Conservation (phyloP, 176 grass and related monocot species). For the Echinochloa phyllopogon region DNA sequence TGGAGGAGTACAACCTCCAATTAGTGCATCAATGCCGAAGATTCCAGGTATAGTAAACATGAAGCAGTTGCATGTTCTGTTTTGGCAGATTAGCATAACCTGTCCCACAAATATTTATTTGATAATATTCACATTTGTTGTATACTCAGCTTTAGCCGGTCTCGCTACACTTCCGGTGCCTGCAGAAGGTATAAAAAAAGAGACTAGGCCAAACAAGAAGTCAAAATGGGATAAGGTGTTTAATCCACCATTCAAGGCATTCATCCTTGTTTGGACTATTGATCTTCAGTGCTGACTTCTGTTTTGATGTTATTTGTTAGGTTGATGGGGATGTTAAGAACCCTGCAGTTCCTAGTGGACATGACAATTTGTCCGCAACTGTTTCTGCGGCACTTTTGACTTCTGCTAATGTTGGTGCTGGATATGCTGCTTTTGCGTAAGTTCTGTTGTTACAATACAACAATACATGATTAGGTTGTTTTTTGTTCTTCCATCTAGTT, state of each 20-base stretch:
- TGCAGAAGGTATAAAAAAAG: slow-evolving; percentile 61
- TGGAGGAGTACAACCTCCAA: slow-evolving; percentile 62
- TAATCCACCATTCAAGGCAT: slow-evolving; percentile 12
- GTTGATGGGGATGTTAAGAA: slow-evolving; percentile 80
- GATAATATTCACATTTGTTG: not conserved
- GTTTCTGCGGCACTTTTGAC: slow-evolving; percentile 58
- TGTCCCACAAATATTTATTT: not conserved
- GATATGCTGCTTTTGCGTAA: slow-evolving; percentile 97
- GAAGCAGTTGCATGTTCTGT: not conserved
- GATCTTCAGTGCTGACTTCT: slow-evolving; percentile 28
- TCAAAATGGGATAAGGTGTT: slow-evolving; percentile 99
- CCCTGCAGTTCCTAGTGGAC: slow-evolving; percentile 52
- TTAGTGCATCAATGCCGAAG: slow-evolving; percentile 56
- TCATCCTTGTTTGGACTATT: slow-evolving; percentile 28
- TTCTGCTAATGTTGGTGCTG: slow-evolving; percentile 77
- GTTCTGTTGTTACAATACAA: slow-evolving; percentile 42
- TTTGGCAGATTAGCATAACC: slow-evolving; percentile 4
- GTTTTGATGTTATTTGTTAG: slow-evolving; percentile 54
- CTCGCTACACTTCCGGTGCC: slow-evolving; percentile 34
- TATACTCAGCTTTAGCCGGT: slow-evolving; percentile 37
- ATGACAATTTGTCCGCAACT: slow-evolving; percentile 54
- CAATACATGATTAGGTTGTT: not conserved
- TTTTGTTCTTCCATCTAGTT: not conserved
- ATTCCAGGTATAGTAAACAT: slow-evolving; percentile 61
- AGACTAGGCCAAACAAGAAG: slow-evolving; percentile 80